Evolutionary conservation across 2,329 filamentous ascomycete genomes (phyloP).

Genomic region (Penicillium occitanis): DNA sequence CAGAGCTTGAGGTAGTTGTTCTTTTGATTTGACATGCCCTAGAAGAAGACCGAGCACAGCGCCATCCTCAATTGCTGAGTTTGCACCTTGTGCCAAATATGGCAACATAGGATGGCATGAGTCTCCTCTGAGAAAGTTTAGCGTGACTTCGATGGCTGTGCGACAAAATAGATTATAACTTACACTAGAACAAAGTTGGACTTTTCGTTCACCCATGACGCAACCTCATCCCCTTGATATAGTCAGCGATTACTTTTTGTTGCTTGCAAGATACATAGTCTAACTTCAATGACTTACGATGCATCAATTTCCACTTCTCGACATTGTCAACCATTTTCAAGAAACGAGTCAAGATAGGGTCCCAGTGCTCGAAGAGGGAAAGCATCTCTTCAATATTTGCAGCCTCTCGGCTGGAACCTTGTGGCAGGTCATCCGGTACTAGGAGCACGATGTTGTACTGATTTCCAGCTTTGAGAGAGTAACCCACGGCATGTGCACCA

Average conservation of each 20-base stretch:
- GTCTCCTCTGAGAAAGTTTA: background rate
- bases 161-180: background rate
- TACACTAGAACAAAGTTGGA: background rate
- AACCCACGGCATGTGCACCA: background rate
- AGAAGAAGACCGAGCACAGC: background rate
- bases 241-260: background rate
- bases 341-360: background rate
- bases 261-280: background rate
- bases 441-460: constrained; percentile 3
- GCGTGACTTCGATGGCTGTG: background rate
- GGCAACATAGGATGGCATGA: background rate
- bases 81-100: background rate
- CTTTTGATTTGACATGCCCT: background rate
- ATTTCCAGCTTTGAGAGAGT: background rate
- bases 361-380: background rate
- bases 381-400: background rate
- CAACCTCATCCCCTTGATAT: background rate
- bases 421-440: background rate
- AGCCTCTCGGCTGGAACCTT: background rate
- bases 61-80: background rate
- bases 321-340: background rate
- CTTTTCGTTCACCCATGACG: background rate
- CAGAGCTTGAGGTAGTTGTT: background rate
- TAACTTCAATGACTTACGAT: background rate
- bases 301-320: background rate